phyloP scores from a whole-genome alignment of 192 early-diverging fungal genomes.

The Backusella psychrophila region DNA sequence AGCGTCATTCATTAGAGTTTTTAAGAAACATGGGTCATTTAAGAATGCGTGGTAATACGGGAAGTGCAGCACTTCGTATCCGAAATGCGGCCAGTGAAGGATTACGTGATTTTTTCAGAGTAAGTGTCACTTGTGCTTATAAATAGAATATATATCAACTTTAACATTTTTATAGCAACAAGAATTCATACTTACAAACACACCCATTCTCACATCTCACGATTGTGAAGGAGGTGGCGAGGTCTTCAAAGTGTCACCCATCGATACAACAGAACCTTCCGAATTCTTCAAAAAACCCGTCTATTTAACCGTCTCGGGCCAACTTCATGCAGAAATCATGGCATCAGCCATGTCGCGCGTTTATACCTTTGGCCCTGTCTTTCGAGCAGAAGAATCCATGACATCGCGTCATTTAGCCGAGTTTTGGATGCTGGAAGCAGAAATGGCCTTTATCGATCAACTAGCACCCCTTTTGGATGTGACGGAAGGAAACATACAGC shows the following conservation, averaged over 20 bases:
- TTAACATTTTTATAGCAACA: no score
- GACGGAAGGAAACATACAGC: constrained; percentile 61
- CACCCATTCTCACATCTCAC: constrained; percentile 78
- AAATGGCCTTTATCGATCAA: constrained; percentile 69
- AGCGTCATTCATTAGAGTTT: constrained; percentile 72
- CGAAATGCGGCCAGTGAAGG: constrained; percentile 63
- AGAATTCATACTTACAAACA: constrained; percentile 76
- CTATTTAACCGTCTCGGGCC: constrained; percentile 83
- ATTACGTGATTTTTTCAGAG: constrained; percentile 76
- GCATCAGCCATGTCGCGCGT: constrained; percentile 69
- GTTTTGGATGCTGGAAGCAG: constrained; percentile 95
- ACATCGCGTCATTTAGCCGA: constrained; percentile 86
- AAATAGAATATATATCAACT: no score
- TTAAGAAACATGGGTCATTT: constrained; percentile 76
- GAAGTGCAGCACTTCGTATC: constrained; percentile 69
- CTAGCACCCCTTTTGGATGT: constrained; percentile 66
- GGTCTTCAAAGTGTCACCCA: constrained; percentile 61
- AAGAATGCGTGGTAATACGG: constrained; percentile 72
- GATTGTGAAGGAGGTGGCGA: constrained; percentile 93
- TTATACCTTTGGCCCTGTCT: constrained; percentile 79
- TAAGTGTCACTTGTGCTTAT: not conserved
- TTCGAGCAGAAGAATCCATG: constrained; percentile 80
- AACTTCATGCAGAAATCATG: constrained; percentile 82
- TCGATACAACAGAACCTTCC: constrained; percentile 26
- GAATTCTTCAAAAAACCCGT: constrained; percentile 76